Evolutionary conservation across 495 filamentous ascomycete genomes (phyloP), one percentile per base, ranked within the genome.

Genomic region (Staphylotrichum tortipilum): DNA sequence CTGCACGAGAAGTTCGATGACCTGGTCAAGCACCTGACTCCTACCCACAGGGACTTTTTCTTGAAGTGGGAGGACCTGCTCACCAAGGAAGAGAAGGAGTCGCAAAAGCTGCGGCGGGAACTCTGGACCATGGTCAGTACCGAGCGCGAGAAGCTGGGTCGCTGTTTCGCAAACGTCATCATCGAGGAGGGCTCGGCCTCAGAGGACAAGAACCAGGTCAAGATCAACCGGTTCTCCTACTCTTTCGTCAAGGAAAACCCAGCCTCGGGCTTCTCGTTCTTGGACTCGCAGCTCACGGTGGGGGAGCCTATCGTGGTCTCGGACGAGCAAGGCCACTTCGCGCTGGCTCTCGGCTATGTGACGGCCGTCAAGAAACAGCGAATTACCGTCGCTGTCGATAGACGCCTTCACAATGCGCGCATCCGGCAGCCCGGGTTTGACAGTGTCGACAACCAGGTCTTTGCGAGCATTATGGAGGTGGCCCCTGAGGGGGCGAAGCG

Each of bases 241-340:
- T 86, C 76, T 0, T 85, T 98, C 39, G 57, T 83, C 59, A 94
- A 92, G 61, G 77, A 73, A 21, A 74, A 78, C 19, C 54, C 74
- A 1, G 48, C 61, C 4, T 55, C 80, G 0, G 69, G 68, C 0
- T 88, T 89, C 57, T 92, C 86, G 2, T 97, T 97, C 61, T 60
- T 84, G 1, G 91, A 97, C 56, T 95, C 91, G 1, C 89, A 96
- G 58, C 78, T 98, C n/a, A 80, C 74, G 3, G 72, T 86, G 21
- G 90, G 91, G 29, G 92, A 98, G 60, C 91, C 92, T 1, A 84
- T 95, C 37, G 91, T 98, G 24, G 77, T 98, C n/a, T 97, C 92
- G 1, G 92, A 96, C 50, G 92, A 98, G 61, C 78, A 85, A 48
- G 92, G 90, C 0, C 92, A 98, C 61, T 96, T 90, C 68, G 91